Percentiles rank a stretch among this genome's conserved stretches.
Evolutionary conservation across 352 stramenopile species (phyloP).

Genomic region (Globisporangium nagaii): DNA sequence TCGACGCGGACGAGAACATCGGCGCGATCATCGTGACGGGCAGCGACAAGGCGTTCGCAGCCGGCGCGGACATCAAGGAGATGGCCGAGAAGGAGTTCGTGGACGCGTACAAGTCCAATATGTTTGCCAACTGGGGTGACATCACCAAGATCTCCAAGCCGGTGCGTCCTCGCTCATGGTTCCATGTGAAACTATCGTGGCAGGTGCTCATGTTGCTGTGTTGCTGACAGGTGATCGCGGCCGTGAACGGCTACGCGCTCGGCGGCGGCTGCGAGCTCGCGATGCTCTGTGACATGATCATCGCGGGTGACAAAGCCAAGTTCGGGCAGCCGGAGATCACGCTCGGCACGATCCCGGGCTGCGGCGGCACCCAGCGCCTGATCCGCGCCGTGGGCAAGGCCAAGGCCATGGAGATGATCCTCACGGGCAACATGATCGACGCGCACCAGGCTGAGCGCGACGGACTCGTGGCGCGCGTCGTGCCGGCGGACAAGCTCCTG

Average conservation of each 20-base stretch:
- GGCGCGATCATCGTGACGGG: slow-evolving; percentile 96
- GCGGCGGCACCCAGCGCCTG: slow-evolving; percentile 95
- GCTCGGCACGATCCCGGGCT: slow-evolving; percentile 96
- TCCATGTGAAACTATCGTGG: background rate
- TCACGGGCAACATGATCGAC: slow-evolving; percentile 97
- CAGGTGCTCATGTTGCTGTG: too few species aligned
- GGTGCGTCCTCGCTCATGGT: slow-evolving; percentile 30
- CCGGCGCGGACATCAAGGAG: slow-evolving; percentile 96
- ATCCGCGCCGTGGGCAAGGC: slow-evolving; percentile 97
- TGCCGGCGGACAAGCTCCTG: slow-evolving; percentile 89
- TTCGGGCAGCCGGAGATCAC: slow-evolving; percentile 99
- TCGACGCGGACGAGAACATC: slow-evolving; percentile 92
- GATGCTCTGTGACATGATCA: slow-evolving; percentile 99
- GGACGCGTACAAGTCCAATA: slow-evolving; percentile 92
- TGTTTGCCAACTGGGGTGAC: slow-evolving; percentile 96
- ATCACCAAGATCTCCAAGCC: slow-evolving; percentile 94
- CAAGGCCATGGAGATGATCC: slow-evolving; percentile 98
- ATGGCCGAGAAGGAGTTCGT: slow-evolving; percentile 94
- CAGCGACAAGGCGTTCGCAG: slow-evolving; percentile 95
- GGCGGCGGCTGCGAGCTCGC: slow-evolving; percentile 97
- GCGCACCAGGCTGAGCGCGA: slow-evolving; percentile 92
- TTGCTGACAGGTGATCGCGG: slow-evolving; percentile 91
- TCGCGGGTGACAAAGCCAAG: slow-evolving; percentile 94
- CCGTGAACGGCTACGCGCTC: slow-evolving; percentile 97
- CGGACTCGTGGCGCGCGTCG: slow-evolving; percentile 92